Evolutionary conservation across 495 filamentous ascomycete species (phyloP).

Genomic region (Daldinia grandis): DNA sequence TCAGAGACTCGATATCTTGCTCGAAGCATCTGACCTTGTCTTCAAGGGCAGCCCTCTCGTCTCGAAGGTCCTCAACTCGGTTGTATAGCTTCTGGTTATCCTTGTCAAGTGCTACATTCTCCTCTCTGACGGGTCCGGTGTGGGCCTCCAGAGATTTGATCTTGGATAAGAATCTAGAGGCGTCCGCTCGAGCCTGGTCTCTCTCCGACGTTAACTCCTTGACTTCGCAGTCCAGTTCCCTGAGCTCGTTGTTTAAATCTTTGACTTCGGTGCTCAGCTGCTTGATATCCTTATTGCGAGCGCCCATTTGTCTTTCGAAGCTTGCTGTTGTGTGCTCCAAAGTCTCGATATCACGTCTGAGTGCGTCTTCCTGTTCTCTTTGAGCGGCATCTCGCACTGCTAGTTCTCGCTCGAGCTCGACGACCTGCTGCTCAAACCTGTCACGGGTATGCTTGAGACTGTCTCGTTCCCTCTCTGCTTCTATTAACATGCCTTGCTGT

Average conservation of each 20-base stretch:
- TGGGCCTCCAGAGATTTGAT: slow-evolving; percentile 29
- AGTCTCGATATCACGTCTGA: slow-evolving; percentile 48
- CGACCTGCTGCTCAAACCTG: slow-evolving; percentile 44
- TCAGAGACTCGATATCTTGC: slow-evolving; percentile 33
- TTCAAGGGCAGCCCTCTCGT: slow-evolving; percentile 26
- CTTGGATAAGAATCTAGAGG: slow-evolving; percentile 27
- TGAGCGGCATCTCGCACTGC: slow-evolving; percentile 47
- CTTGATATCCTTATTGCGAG: slow-evolving; percentile 50
- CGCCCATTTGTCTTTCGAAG: slow-evolving; percentile 50
- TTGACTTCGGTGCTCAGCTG: slow-evolving; percentile 34
- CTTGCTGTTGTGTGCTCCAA: slow-evolving; percentile 47
- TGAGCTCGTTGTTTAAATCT: slow-evolving; percentile 43
- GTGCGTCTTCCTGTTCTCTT: slow-evolving; percentile 49
- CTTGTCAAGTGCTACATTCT: slow-evolving; percentile 23
- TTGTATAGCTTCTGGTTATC: slow-evolving; percentile 21
- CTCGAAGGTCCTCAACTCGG: slow-evolving; percentile 43
- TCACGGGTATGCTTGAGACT: slow-evolving; percentile 45
- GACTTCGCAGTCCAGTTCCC: slow-evolving; percentile 51
- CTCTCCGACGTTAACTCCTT: slow-evolving; percentile 40
- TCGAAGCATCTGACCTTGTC: slow-evolving; percentile 30
- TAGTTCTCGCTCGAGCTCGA: slow-evolving; percentile 47
- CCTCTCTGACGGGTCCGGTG: slow-evolving; percentile 17
- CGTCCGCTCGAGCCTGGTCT: slow-evolving; percentile 23
- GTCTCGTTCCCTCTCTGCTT: slow-evolving; percentile 54
- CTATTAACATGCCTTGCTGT: slow-evolving; percentile 48